Percentiles rank a stretch among this genome's conserved stretches.
phyloP scores from a whole-genome alignment of 129 eudicot genomes.

The Gnaphalium uliginosum region DNA sequence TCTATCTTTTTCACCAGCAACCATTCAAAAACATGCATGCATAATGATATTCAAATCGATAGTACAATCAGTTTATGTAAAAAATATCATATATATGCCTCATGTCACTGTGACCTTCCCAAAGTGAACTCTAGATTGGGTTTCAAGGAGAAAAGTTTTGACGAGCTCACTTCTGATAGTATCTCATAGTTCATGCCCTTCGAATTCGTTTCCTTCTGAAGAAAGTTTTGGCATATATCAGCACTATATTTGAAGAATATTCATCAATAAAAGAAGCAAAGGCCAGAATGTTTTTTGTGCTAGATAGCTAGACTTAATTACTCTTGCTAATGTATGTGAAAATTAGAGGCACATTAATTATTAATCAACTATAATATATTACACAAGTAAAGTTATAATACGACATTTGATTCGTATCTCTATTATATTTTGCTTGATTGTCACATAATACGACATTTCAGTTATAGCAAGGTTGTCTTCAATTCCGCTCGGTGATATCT shows the following conservation, averaged over 20 bases:
- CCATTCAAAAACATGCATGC: slow-evolving; percentile 37
- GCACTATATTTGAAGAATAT: not conserved
- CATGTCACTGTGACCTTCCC: slow-evolving; percentile 64
- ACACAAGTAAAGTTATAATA: too few species aligned
- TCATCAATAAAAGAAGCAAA: too few species aligned
- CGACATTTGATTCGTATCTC: not conserved
- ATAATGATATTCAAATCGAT: slow-evolving; percentile 54
- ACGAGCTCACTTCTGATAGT: slow-evolving; percentile 60
- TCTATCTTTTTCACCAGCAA: slow-evolving; percentile 57
- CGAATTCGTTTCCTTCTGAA: slow-evolving; percentile 60
- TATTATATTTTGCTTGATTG: not conserved
- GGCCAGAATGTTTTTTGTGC: not conserved
- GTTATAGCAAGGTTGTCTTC: not conserved
- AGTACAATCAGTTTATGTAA: slow-evolving; percentile 32
- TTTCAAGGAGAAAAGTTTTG: slow-evolving; percentile 49
- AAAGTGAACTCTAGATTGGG: slow-evolving; percentile 94
- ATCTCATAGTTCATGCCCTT: slow-evolving; percentile 65
- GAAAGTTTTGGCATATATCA: slow-evolving; percentile 15
- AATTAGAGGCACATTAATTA: not conserved
- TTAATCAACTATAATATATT: too few species aligned
- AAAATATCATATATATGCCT: slow-evolving; percentile 19
- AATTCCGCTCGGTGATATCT: not conserved
- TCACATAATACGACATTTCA: not conserved
- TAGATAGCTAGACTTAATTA: not conserved
- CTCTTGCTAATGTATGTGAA: not conserved